A percentile compares a stretch with the other conserved stretches of the same genome.
Evolutionary conservation across 805 yeast species (phyloP).

Genomic region (Kuraishia molischiana): DNA sequence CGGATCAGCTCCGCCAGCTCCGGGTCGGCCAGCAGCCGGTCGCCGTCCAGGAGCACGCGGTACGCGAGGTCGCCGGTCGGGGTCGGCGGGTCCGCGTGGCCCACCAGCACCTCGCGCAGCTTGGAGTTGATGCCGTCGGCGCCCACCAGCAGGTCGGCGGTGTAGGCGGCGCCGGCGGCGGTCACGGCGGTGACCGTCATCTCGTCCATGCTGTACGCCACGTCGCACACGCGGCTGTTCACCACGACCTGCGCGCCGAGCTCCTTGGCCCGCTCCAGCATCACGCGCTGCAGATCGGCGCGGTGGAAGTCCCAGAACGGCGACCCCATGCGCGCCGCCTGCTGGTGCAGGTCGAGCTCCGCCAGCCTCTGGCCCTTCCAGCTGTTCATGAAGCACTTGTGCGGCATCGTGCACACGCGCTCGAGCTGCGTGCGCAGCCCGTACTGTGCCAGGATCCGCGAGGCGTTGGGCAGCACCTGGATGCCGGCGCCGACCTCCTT

Average conservation of each 20-base stretch:
- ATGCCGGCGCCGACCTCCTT: slow-evolving; percentile 21
- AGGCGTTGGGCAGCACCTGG: slow-evolving; percentile 18
- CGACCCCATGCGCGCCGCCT: slow-evolving; percentile 11
- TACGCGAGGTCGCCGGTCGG: slow-evolving; percentile 22
- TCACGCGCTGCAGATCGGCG: slow-evolving; percentile 18
- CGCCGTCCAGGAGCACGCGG: slow-evolving; percentile 14
- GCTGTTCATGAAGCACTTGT: slow-evolving; percentile 10
- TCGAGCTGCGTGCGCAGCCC: slow-evolving; percentile 9
- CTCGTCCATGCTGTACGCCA: slow-evolving; percentile 10
- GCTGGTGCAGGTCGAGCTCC: slow-evolving; percentile 12
- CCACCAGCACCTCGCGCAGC: slow-evolving; percentile 12
- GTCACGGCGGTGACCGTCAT: slow-evolving; percentile 10
- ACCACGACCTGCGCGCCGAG: slow-evolving; percentile 12
- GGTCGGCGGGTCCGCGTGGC: slow-evolving; percentile 15
- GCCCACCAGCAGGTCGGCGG: slow-evolving; percentile 17
- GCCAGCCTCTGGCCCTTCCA: slow-evolving; percentile 11
- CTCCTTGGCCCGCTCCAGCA: slow-evolving; percentile 12
- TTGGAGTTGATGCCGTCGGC: slow-evolving; percentile 18
- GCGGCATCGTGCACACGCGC: slow-evolving; percentile 10
- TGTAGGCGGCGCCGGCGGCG: slow-evolving; percentile 8
- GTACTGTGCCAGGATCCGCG: slow-evolving; percentile 12
- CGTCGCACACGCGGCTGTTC: slow-evolving; percentile 8
- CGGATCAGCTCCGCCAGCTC: slow-evolving; percentile 10
- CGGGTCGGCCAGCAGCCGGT: slow-evolving; percentile 10
- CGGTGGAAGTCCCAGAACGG: slow-evolving; percentile 17